A percentile compares a stretch with the other conserved stretches of the same genome.
These are phyloP conservation scores for Termitomyces titanicus DNA, from an alignment of 768 basidiomycete species.

Conservation along the genomic window DNA sequence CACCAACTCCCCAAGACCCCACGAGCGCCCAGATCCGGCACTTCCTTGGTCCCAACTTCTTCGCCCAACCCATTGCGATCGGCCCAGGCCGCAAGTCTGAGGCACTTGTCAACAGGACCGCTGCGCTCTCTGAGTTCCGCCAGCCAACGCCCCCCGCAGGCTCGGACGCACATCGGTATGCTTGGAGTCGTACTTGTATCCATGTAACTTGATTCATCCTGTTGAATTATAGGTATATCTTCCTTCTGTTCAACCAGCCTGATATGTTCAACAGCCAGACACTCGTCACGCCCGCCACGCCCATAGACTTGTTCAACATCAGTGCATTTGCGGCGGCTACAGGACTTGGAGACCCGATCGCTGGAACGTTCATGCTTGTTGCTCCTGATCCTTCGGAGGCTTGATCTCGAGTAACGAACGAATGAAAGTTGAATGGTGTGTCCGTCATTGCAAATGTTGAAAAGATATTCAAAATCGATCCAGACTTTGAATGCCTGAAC, in stretches of 20 bases:
- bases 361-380: conserved; percentile 46
- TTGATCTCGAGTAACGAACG: background rate
- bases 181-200: background rate
- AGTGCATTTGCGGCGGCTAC: conserved; percentile 18
- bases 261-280: conserved; percentile 36
- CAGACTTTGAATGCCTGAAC: no score
- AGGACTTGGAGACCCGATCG: conserved; percentile 42
- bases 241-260: conserved; percentile 41
- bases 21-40: conserved; percentile 43
- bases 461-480: no score
- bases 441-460: no score
- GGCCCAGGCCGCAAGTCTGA: background rate
- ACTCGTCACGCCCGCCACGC: conserved; percentile 31
- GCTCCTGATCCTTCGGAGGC: conserved; percentile 22
- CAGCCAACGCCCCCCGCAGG: conserved; percentile 43
- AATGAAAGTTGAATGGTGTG: no score
- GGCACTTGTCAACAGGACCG: conserved; percentile 32
- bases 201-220: conserved; percentile 18
- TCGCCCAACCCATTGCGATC: background rate
- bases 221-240: conserved; percentile 18
- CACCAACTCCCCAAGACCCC: conserved; percentile 45
- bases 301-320: conserved; percentile 34
- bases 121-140: conserved; percentile 34
- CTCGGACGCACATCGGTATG: conserved; percentile 40
- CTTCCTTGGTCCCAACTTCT: conserved; percentile 43